Evolutionary conservation across 192 early-diverging fungal genomes (phyloP).

Genomic region (Coemansia interrupta): DNA sequence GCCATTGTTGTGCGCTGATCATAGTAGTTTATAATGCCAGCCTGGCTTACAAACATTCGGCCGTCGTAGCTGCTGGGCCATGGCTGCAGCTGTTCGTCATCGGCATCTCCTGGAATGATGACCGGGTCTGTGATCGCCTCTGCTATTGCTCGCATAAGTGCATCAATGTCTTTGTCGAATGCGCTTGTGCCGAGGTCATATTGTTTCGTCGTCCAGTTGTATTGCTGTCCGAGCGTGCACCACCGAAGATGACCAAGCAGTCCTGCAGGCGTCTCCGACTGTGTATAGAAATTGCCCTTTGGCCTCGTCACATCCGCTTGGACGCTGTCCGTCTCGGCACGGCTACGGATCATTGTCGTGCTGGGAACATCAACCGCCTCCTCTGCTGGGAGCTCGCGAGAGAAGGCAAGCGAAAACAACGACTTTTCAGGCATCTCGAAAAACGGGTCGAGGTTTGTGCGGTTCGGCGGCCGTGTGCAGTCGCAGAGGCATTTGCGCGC

Average conservation of each 20-base stretch:
- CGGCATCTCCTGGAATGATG: conserved; percentile 9
- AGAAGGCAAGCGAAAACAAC: conserved; percentile 26
- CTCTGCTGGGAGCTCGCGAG: neutral
- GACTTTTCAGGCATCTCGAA: conserved; percentile 65
- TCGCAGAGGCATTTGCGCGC: conserved; percentile 71
- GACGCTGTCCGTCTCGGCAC: conserved; percentile 32
- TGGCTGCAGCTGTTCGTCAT: conserved; percentile 3
- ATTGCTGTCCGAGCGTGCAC: conserved; percentile 75
- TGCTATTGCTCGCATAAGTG: conserved; percentile 65
- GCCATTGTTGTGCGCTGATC: conserved; percentile 76
- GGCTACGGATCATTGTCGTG: conserved; percentile 17
- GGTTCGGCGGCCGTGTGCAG: conserved; percentile 76
- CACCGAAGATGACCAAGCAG: conserved; percentile 58
- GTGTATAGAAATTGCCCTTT: conserved; percentile 25
- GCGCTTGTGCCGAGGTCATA: conserved; percentile 58
- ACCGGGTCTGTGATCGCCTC: conserved; percentile 55
- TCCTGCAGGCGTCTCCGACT: conserved; percentile 13
- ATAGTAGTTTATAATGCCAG: conserved; percentile 94
- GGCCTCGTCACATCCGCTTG: conserved; percentile 29
- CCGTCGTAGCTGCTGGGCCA: conserved; percentile 59
- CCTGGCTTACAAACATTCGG: conserved; percentile 67
- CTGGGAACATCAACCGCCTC: neutral
- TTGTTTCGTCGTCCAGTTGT: conserved; percentile 76
- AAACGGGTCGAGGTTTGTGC: conserved; percentile 86
- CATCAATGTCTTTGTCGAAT: conserved; percentile 66